Evolutionary conservation across 2,329 filamentous ascomycete genomes (phyloP), one percentile per base, ranked within the genome.

Genomic region (Fusarium algeriense): DNA sequence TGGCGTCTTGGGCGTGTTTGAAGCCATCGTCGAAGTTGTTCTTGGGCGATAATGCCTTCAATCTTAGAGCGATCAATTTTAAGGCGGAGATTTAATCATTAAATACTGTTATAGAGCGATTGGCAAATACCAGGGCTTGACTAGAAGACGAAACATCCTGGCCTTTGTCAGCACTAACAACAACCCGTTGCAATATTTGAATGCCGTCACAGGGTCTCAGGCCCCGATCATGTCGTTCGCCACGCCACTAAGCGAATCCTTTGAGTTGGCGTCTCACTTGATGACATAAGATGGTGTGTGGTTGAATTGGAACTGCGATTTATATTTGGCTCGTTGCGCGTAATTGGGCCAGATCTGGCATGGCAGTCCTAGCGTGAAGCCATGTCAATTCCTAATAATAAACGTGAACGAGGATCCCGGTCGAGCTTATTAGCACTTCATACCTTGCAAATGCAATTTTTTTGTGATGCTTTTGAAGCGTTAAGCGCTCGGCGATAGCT

Each of bases 131-230:
- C 46, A 45, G 28, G 19, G 14, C 44, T 23, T 56, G 38, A 50
- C 26, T 45, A 26, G 32, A 32, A 32, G 63, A 30, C 23, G 23
- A 67, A 30, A 23, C 35, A 52, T 46, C 56, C 50, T 53, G 34
- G 32, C 28, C 20, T n/a, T 30, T 17, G 64, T 67, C 59, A 67
- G 64, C 64, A 45, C 64, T 67, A 67, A 67, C 17, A 50, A 38
- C 20, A 14, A 26, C 30, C 37, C 23, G 50, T 49, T 44, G 32
- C 40, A 34, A 38, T 54, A 17, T 20, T 20, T 32, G 23, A n/a
- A 45, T 26, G n/a, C 23, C n/a, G 19, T 67, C 43, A 57, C 37
- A 62, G 48, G 48, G 55, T 37, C 61, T 46, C 34, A 45, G 23
- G 30, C 17, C 6, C 26, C 45, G 8, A 17, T 17, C 12, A n/a